Conservation (phyloP, 805 yeast species). For the Clavispora asparagi region DNA sequence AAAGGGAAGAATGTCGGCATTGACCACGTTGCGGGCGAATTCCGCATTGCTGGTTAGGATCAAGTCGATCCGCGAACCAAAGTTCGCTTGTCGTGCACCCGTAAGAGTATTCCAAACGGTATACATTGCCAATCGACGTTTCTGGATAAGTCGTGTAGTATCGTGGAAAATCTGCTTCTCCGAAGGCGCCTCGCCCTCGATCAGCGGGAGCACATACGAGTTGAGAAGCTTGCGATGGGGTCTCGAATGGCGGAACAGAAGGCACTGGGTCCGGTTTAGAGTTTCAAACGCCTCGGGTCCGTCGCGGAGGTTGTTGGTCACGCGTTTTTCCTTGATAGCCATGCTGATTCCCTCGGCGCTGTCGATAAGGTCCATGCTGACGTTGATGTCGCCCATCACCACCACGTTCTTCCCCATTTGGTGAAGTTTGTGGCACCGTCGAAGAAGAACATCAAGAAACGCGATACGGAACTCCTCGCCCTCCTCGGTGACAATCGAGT, state of each 20-base stretch:
- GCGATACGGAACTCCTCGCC: slow-evolving; percentile 55
- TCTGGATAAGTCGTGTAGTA: slow-evolving; percentile 51
- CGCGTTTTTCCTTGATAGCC: slow-evolving; percentile 25
- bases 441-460: slow-evolving; percentile 56
- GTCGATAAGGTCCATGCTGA: slow-evolving; percentile 75
- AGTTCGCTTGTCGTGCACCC: slow-evolving; percentile 73
- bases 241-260: slow-evolving; percentile 30
- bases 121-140: slow-evolving; percentile 60
- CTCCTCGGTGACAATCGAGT: slow-evolving; percentile 64
- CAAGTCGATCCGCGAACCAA: slow-evolving; percentile 84
- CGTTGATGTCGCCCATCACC: slow-evolving; percentile 85
- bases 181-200: slow-evolving; percentile 5
- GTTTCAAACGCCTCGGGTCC: slow-evolving; percentile 21
- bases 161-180: slow-evolving; percentile 43
- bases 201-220: slow-evolving; percentile 19
- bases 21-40: slow-evolving; percentile 25
- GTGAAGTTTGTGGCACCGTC: slow-evolving; percentile 55
- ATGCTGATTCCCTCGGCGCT: slow-evolving; percentile 64
- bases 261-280: slow-evolving; percentile 22
- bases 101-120: slow-evolving; percentile 89
- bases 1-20: slow-evolving; percentile 60
- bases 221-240: slow-evolving; percentile 27
- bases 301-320: slow-evolving; percentile 10
- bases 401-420: slow-evolving; percentile 61
- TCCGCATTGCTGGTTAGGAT: slow-evolving; percentile 46